A percentile compares a stretch with the other conserved stretches of the same genome.
Evolutionary conservation across 2,329 filamentous ascomycete genomes (phyloP).

Genomic region (Coccinonectria pachysandricola): DNA sequence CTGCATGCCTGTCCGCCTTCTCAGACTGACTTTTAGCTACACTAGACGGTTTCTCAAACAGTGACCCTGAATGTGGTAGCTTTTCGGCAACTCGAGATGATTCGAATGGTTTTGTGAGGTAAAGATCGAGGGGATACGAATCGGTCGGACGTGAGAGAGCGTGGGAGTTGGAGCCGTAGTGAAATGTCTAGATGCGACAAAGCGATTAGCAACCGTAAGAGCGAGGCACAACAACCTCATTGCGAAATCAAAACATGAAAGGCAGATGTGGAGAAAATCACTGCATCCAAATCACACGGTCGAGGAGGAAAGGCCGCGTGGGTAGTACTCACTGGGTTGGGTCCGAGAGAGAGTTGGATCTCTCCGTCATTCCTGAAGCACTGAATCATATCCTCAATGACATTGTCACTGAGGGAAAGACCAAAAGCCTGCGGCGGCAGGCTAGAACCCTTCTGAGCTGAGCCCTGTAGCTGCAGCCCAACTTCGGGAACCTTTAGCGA

Average conservation of each 20-base stretch:
- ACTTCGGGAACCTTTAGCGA: constrained; percentile 45
- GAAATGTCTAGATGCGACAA: constrained; percentile 47
- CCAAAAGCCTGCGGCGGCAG: constrained; percentile 47
- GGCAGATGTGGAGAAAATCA: neutral
- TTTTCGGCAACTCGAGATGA: constrained; percentile 35
- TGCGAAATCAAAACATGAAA: too few relatives aligned
- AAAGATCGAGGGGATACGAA: constrained; percentile 45
- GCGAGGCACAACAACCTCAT: too few relatives aligned
- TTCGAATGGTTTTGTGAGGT: constrained; percentile 41
- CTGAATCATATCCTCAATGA: constrained; percentile 53
- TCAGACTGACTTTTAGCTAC: constrained; percentile 14
- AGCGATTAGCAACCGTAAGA: too few relatives aligned
- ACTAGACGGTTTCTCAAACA: constrained; percentile 33
- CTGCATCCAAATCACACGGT: neutral
- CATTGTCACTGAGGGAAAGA: constrained; percentile 44
- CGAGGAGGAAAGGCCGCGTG: neutral
- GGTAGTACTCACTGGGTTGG: constrained; percentile 43
- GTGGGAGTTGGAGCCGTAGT: constrained; percentile 42
- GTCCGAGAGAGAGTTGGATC: constrained; percentile 47
- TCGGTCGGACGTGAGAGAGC: constrained; percentile 34
- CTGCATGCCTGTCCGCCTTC: constrained; percentile 22
- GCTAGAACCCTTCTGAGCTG: constrained; percentile 31
- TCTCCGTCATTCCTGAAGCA: constrained; percentile 46
- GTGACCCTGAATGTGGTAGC: constrained; percentile 40
- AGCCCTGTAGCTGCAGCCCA: constrained; percentile 47